These are phyloP conservation scores for Eurotiales sp. DNA, from an alignment of 2,329 filamentous ascomycete genomes.

Conservation along the genomic window DNA sequence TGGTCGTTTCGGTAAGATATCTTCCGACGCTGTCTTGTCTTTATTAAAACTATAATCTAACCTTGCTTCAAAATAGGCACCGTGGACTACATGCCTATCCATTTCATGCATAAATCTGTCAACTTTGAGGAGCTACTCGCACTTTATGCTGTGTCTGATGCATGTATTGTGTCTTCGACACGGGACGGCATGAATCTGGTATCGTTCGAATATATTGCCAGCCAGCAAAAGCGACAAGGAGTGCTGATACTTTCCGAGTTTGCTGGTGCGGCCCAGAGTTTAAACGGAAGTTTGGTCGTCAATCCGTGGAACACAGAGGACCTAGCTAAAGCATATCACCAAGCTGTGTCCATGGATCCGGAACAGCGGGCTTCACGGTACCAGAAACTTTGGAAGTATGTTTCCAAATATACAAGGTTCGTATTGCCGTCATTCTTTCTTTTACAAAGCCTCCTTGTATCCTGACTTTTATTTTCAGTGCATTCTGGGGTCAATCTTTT, in stretches of 20 bases:
- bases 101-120: constrained; percentile 96
- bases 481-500: constrained; percentile 95
- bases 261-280: constrained; percentile 87
- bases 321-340: constrained; percentile 85
- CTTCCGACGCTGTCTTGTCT: too few species aligned
- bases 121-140: constrained; percentile 92
- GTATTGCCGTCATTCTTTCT: constrained; percentile 17
- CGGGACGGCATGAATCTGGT: constrained; percentile 99
- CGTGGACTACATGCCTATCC: constrained; percentile 97
- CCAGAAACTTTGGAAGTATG: constrained; percentile 87
- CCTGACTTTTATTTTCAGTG: constrained; percentile 46
- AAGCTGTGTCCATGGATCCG: constrained; percentile 92
- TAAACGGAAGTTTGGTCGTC: constrained; percentile 90
- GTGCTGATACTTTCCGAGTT: constrained; percentile 96
- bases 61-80: constrained; percentile 55
- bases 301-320: constrained; percentile 99
- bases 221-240: constrained; percentile 84
- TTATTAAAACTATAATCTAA: too few species aligned
- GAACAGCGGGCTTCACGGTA: constrained; percentile 85
- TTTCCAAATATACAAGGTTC: constrained; percentile 90
- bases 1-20: constrained; percentile 77
- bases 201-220: constrained; percentile 96
- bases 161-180: constrained; percentile 90
- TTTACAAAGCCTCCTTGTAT: not conserved
- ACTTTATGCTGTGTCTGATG: constrained; percentile 86